Conservation (phyloP, 257 asterid species). For the Solanum appendiculatum region DNA sequence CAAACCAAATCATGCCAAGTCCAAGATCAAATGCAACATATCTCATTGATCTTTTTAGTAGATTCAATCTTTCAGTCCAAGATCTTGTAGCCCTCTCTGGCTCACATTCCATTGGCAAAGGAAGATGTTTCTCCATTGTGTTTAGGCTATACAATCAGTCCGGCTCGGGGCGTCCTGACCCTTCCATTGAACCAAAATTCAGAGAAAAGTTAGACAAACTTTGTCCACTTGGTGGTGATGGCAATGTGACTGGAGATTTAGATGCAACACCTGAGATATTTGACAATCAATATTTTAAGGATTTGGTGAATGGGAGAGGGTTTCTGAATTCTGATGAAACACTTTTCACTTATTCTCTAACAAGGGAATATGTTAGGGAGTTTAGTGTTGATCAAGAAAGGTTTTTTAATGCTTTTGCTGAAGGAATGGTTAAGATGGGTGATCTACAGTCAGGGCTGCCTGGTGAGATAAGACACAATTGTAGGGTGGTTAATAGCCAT, state of each 20-base stretch:
- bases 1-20: slow-evolving; percentile 84
- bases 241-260: slow-evolving; percentile 48
- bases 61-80: slow-evolving; percentile 52
- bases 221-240: slow-evolving; percentile 69
- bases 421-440: slow-evolving; percentile 73
- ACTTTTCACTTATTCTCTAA: slow-evolving; percentile 27
- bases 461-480: slow-evolving; percentile 61
- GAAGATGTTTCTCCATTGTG: slow-evolving; percentile 70
- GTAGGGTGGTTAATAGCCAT: slow-evolving; percentile 39
- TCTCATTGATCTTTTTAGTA: slow-evolving; percentile 52
- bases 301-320: slow-evolving; percentile 60
- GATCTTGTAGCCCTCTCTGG: slow-evolving; percentile 94
- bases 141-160: slow-evolving; percentile 91
- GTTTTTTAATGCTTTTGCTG: slow-evolving; percentile 49
- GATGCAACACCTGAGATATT: slow-evolving; percentile 64
- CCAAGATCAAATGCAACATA: slow-evolving; percentile 74
- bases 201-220: slow-evolving; percentile 37
- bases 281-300: slow-evolving; percentile 74
- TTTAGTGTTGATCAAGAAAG: slow-evolving; percentile 25
- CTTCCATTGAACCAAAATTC: slow-evolving; percentile 43
- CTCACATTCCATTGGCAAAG: slow-evolving; percentile 88
- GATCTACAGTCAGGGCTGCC: slow-evolving; percentile 50
- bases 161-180: slow-evolving; percentile 81
- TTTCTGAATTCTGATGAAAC: slow-evolving; percentile 83
- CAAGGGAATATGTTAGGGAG: slow-evolving; percentile 38